phyloP scores from a whole-genome alignment of 1,139 yeast species.

The Meyerozyma sp. region DNA sequence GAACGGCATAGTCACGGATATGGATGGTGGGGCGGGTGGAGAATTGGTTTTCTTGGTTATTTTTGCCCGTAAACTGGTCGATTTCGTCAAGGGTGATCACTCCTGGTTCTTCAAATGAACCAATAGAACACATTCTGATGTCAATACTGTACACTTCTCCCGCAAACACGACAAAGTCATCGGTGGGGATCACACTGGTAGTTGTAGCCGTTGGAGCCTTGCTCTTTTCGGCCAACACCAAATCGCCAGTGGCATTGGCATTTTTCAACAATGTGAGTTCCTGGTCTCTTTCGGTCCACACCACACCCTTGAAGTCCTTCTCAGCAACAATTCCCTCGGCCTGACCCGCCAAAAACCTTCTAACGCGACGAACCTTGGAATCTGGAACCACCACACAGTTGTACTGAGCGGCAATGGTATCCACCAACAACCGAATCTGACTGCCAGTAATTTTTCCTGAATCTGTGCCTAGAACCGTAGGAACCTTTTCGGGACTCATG shows the following conservation, averaged over 20 bases:
- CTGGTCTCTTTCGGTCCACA: conserved; percentile 83
- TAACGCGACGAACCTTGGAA: conserved; percentile 81
- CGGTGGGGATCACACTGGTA: conserved; percentile 58
- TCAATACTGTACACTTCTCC: conserved; percentile 90
- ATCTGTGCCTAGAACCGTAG: conserved; percentile 26
- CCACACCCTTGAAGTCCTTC: conserved; percentile 87
- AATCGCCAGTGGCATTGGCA: conserved; percentile 18
- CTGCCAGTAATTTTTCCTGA: conserved; percentile 52
- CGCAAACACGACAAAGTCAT: conserved; percentile 63
- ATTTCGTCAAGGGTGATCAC: conserved; percentile 61
- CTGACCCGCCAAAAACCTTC: conserved; percentile 95
- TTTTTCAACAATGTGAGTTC: conserved; percentile 53
- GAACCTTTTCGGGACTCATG: conserved; percentile 69
- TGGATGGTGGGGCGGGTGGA: conserved; percentile 66
- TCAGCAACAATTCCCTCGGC: conserved; percentile 89
- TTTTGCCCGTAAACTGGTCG: conserved; percentile 60
- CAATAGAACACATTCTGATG: conserved; percentile 69
- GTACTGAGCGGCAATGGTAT: conserved; percentile 72
- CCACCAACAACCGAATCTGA: conserved; percentile 68
- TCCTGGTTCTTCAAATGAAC: conserved; percentile 52
- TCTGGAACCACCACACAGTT: conserved; percentile 88
- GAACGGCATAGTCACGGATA: conserved; percentile 79
- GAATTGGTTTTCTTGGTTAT: conserved; percentile 46
- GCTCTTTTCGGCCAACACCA: background rate
- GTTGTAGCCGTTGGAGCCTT: conserved; percentile 11